Evolutionary conservation across 2,329 filamentous ascomycete genomes (phyloP), one percentile per base, ranked within the genome.

Genomic region (Apiospora kogelbergensis): DNA sequence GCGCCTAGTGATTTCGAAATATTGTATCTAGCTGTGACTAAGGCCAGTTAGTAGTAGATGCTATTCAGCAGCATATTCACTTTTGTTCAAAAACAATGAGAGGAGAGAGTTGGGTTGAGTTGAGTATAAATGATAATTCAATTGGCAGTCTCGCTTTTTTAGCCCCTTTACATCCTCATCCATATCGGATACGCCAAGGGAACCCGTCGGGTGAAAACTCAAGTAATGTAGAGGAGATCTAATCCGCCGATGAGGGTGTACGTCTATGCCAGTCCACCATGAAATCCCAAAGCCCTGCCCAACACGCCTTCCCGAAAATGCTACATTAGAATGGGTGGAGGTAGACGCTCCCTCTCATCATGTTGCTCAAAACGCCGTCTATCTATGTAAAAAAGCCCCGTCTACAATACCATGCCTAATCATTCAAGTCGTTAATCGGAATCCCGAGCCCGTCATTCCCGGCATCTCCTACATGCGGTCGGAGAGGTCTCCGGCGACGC

Each of bases 401-500:
- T 78, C 75, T 77, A 77, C 77, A 73, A 73, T 69, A 72, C 69
- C 69, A 70, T 65, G 33, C 70, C 73, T 63, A 68, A 74, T 78
- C 64, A 77, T 74, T 79, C 76, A 72, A 78, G 72, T 73, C 73
- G 71, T 72, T 70, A 69, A 71, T 60, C 22, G 63, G 67, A 45
- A 63, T 15, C 65, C 70, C 68, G 15, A 67, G 57, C 66, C 60
- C 67, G 41, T 48, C 42, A 63, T 67, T 17, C n/a, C 9, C 15
- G 2, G 26, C 30, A 13, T 22, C 53, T 37, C 63, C 69, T 81
- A 85, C 75, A 81, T 80, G 70, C 88, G 83, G 73, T 91, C 89
- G 77, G 87, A 86, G 68, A 92, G 81, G 76, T 93, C 89, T 45
- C 93, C 93, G 30, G 92, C 90, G 70, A 96, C 84, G 74, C 93